These are phyloP conservation scores for Viola odorata DNA, from an alignment of 345 rosid species.

Conservation along the genomic window DNA sequence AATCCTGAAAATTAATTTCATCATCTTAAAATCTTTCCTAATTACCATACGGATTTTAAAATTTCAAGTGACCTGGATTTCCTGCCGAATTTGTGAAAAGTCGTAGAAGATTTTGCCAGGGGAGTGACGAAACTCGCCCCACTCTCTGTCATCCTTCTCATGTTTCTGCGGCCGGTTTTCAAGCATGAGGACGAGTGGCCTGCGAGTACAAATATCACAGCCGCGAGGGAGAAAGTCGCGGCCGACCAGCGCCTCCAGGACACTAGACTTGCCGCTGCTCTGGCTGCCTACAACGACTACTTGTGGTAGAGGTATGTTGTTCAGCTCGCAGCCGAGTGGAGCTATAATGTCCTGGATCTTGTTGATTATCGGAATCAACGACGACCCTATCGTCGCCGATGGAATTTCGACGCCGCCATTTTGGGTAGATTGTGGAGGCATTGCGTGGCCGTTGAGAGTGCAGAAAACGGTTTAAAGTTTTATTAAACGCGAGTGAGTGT, in stretches of 20 bases:
- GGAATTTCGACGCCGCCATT: no score
- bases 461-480: no score
- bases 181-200: constrained; percentile 36
- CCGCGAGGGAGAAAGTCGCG: constrained; percentile 48
- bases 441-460: no score
- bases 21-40: not conserved
- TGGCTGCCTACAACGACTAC: constrained; percentile 57
- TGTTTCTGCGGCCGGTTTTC: constrained; percentile 12
- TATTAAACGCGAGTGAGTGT: no score
- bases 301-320: constrained; percentile 29
- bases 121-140: constrained; percentile 39
- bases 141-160: constrained; percentile 24
- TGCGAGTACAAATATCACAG: constrained; percentile 37
- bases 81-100: constrained; percentile 31
- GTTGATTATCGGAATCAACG: constrained; percentile 32
- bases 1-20: not conserved
- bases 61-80: constrained; percentile 26
- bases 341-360: constrained; percentile 34
- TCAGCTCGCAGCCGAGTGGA: constrained; percentile 18
- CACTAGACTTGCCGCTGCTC: constrained; percentile 51
- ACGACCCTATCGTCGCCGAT: constrained; percentile 26
- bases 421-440: no score
- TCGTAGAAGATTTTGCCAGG: constrained; percentile 35
- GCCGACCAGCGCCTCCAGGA: constrained; percentile 43
- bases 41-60: not conserved